These are phyloP conservation scores for Aspergillus ostianus DNA, from an alignment of 495 filamentous ascomycete species.

Conservation along the genomic window DNA sequence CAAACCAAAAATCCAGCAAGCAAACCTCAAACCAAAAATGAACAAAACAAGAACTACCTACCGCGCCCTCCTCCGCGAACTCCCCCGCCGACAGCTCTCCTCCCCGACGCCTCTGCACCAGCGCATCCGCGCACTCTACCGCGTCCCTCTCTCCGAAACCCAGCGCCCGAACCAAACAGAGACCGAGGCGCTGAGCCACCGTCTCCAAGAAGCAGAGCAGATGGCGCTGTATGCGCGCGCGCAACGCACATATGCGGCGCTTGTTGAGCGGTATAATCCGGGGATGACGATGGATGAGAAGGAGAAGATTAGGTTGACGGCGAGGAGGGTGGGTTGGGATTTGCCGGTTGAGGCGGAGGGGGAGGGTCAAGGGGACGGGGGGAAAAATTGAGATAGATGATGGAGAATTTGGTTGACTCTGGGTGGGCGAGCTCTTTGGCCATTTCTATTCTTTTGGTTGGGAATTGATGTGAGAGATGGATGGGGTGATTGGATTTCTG, in stretches of 20 bases:
- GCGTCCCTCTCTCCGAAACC: neutral
- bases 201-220: constrained; percentile 67
- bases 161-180: neutral
- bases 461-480: too few relatives aligned
- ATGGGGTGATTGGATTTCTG: too few relatives aligned
- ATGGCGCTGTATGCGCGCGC: constrained; percentile 74
- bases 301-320: constrained; percentile 78
- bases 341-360: constrained; percentile 53
- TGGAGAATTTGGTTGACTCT: too few relatives aligned
- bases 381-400: too few relatives aligned
- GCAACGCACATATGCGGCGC: constrained; percentile 73
- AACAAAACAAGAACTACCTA: constrained; percentile 73
- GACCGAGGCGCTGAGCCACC: constrained; percentile 13
- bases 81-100: constrained; percentile 65
- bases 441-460: too few relatives aligned
- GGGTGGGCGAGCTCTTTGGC: too few relatives aligned
- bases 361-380: too few relatives aligned
- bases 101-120: constrained; percentile 58
- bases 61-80: constrained; percentile 85
- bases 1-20: too few relatives aligned
- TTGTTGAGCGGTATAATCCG: constrained; percentile 91
- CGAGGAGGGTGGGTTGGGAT: constrained; percentile 84
- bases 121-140: constrained; percentile 54
- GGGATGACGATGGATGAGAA: constrained; percentile 82
- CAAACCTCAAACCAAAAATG: neutral